Evolutionary conservation across 1,284 basidiomycete species (phyloP).

Genomic region (Clitocybe nebularis): DNA sequence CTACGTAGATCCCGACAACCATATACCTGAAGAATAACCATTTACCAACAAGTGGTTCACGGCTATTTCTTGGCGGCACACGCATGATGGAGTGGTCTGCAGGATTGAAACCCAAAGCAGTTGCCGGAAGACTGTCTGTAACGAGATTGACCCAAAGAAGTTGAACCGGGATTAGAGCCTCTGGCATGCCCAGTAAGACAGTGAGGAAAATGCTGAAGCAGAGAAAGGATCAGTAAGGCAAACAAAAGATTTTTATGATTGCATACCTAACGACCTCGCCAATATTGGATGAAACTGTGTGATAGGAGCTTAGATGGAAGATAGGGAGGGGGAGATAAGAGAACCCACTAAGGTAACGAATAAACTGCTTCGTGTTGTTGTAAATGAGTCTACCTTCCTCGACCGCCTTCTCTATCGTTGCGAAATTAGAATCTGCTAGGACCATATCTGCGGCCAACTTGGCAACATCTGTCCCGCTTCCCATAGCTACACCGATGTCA

Average conservation of each 20-base stretch:
- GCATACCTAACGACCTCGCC: conserved; percentile 88
- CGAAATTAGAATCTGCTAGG: conserved; percentile 83
- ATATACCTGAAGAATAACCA: conserved; percentile 98
- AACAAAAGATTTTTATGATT: background rate
- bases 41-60: conserved; percentile 86
- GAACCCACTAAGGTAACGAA: conserved; percentile 79
- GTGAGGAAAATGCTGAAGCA: conserved; percentile 86
- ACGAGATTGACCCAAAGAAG: conserved; percentile 96
- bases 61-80: conserved; percentile 82
- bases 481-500: conserved; percentile 99
- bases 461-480: conserved; percentile 96
- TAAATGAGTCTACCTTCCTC: conserved; percentile 97
- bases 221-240: background rate
- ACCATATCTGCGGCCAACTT: conserved; percentile 98
- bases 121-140: conserved; percentile 94
- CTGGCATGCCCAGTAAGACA: conserved; percentile 96
- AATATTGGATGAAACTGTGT: conserved; percentile 93
- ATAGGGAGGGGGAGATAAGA: too few relatives aligned
- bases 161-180: conserved; percentile 97
- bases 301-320: conserved; percentile 20
- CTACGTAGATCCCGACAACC: conserved; percentile 92
- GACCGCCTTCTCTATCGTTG: conserved; percentile 93
- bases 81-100: conserved; percentile 96
- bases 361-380: conserved; percentile 99
- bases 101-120: conserved; percentile 98